These are phyloP conservation scores for Alternaria longipes DNA, from an alignment of 2,329 filamentous ascomycete species.

Conservation along the genomic window DNA sequence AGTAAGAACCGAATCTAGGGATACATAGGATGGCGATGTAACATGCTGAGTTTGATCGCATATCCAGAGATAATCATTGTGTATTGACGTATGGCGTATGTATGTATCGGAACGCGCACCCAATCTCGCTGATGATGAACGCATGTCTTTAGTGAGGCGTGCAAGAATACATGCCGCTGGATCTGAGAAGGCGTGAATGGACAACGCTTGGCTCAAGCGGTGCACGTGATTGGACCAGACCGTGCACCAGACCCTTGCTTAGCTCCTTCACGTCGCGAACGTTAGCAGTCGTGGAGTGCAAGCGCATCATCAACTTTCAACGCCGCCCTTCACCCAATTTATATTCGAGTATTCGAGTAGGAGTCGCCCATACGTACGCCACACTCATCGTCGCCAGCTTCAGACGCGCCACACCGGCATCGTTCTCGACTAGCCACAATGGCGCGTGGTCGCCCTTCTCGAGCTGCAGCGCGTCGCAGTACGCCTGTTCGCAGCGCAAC, in stretches of 20 bases:
- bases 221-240: constrained; percentile 14
- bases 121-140: not conserved
- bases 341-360: not conserved
- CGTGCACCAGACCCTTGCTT: constrained; percentile 24
- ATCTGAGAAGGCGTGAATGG: not conserved
- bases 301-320: constrained; percentile 8
- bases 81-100: not conserved
- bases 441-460: constrained; percentile 50
- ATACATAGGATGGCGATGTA: not conserved
- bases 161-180: not conserved
- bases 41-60: not conserved
- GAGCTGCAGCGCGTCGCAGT: constrained; percentile 52
- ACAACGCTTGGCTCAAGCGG: not conserved
- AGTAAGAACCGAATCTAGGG: not conserved
- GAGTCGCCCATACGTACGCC: not conserved
- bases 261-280: constrained; percentile 30
- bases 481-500: constrained; percentile 49
- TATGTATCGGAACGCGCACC: not conserved
- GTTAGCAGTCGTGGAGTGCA: constrained; percentile 13
- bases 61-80: not conserved
- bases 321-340: constrained; percentile 10
- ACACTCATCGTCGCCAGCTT: not conserved
- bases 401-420: not conserved
- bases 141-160: not conserved
- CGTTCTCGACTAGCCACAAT: constrained; percentile 27